Conservation (phyloP, 2,329 filamentous ascomycete genomes). For the Fusarium armeniacum region DNA sequence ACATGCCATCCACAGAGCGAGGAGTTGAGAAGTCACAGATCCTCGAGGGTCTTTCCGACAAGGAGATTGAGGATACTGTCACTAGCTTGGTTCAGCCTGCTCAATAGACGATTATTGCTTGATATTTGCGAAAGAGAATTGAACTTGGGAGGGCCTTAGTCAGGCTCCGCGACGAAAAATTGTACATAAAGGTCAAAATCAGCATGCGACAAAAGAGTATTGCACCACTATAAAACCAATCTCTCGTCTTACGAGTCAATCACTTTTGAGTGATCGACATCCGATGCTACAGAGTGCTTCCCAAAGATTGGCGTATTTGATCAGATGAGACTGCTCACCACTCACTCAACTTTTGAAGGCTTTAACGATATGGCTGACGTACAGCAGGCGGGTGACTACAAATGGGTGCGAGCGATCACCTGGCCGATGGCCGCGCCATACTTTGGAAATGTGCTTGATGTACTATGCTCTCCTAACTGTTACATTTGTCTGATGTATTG, state of each 20-base stretch:
- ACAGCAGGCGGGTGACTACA: neutral
- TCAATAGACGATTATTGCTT: conserved; percentile 32
- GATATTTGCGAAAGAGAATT: conserved; percentile 14
- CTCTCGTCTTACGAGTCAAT: neutral
- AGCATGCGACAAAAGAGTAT: conserved; percentile 42
- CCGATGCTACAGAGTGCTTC: neutral
- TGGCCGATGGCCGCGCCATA: neutral
- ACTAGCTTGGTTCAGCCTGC: conserved; percentile 65
- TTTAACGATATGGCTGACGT: no score
- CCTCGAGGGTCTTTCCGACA: conserved; percentile 71
- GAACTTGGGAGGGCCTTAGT: conserved; percentile 3
- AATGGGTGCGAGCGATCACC: neutral
- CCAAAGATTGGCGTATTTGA: neutral
- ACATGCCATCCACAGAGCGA: conserved; percentile 59
- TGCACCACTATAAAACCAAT: conserved; percentile 39
- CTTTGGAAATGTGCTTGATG: conserved; percentile 9
- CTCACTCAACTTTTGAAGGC: neutral
- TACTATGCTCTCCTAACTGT: conserved; percentile 7
- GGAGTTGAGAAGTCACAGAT: conserved; percentile 70
- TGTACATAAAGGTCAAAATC: conserved; percentile 48
- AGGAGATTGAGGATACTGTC: conserved; percentile 73
- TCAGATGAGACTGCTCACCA: neutral
- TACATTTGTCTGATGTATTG: conserved; percentile 2
- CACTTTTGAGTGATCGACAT: neutral
- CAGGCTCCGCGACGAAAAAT: conserved; percentile 34